These are phyloP conservation scores for Reticulascus tulasneorum DNA, from an alignment of 2,329 filamentous ascomycete species.

Conservation along the genomic window DNA sequence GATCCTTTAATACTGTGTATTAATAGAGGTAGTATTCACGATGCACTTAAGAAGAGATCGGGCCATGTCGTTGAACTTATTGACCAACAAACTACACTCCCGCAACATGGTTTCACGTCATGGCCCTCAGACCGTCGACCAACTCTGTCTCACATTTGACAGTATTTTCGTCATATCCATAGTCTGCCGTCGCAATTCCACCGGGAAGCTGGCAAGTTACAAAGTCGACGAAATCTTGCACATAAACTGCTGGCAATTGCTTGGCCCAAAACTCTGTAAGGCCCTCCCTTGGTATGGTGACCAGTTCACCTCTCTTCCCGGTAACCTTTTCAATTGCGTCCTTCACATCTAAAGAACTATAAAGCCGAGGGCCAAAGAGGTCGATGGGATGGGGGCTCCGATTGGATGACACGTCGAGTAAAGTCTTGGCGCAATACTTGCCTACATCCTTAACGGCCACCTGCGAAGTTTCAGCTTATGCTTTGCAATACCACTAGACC, in stretches of 20 bases:
- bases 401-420: slow-evolving; percentile 12
- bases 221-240: slow-evolving; percentile 8
- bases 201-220: slow-evolving; percentile 17
- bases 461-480: slow-evolving; percentile 13
- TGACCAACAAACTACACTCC: too few species aligned
- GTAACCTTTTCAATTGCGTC: slow-evolving; percentile 21
- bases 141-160: slow-evolving; percentile 21
- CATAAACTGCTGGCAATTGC: slow-evolving; percentile 16
- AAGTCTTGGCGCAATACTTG: slow-evolving; percentile 18
- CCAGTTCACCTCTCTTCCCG: slow-evolving; percentile 20
- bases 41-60: too few species aligned
- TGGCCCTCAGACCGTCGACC: slow-evolving; percentile 19
- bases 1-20: too few species aligned
- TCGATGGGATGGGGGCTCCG: slow-evolving; percentile 16
- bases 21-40: too few species aligned
- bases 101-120: too few species aligned
- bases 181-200: slow-evolving; percentile 20
- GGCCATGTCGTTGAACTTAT: too few species aligned
- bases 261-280: slow-evolving; percentile 20
- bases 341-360: slow-evolving; percentile 24
- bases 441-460: slow-evolving; percentile 25
- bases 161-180: slow-evolving; percentile 18
- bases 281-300: slow-evolving; percentile 17
- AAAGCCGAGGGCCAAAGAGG: slow-evolving; percentile 23
- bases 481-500: background rate